Percentiles rank a stretch among this genome's conserved stretches.
phyloP scores from a whole-genome alignment of 495 filamentous ascomycete genomes.

The Schizothecium vesticola region DNA sequence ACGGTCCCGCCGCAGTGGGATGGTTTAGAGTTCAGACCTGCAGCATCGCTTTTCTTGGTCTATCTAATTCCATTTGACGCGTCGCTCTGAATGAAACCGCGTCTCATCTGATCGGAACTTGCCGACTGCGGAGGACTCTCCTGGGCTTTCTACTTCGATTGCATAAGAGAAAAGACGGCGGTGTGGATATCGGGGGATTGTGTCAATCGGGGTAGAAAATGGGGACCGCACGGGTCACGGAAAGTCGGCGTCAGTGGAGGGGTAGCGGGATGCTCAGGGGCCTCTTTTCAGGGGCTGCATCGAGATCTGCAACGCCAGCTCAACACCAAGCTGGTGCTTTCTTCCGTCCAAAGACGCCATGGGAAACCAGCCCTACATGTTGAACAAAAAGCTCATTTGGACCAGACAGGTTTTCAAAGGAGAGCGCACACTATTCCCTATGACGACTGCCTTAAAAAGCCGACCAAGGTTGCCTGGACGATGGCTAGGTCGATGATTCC shows the following conservation, averaged over 20 bases:
- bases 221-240: not conserved
- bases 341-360: not conserved
- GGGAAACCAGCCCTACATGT: not conserved
- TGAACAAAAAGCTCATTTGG: not conserved
- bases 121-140: not conserved
- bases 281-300: not conserved
- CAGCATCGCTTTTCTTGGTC: not conserved
- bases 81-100: not conserved
- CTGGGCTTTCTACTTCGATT: not conserved
- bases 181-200: not conserved
- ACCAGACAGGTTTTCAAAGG: not conserved
- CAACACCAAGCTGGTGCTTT: not conserved
- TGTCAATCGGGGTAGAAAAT: not conserved
- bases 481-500: not conserved
- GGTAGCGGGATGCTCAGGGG: not conserved
- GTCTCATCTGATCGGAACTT: not conserved
- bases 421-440: not conserved
- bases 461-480: not conserved
- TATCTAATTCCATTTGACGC: not conserved
- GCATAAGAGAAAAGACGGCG: not conserved
- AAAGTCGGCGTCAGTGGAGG: not conserved
- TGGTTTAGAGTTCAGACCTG: not conserved
- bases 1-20: not conserved
- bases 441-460: not conserved
- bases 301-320: not conserved